phyloP scores from a whole-genome alignment of 306 rosid species.

The Comarum palustre region DNA sequence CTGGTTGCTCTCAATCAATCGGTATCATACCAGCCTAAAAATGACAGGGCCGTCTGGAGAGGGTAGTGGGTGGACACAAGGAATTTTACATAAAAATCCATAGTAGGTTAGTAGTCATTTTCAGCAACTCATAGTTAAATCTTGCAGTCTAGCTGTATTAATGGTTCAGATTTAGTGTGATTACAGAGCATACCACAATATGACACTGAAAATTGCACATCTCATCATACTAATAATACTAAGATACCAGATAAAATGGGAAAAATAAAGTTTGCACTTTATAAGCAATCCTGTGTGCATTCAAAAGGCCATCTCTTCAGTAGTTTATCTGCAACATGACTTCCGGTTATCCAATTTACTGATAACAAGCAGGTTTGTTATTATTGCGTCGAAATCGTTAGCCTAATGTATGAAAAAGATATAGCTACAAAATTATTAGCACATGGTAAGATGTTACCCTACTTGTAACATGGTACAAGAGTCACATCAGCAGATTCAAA shows the following conservation, averaged over 20 bases:
- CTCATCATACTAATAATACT: neutral
- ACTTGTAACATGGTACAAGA: constrained; percentile 14
- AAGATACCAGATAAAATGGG: neutral
- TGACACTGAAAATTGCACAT: neutral
- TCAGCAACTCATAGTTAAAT: neutral
- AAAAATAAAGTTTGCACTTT: neutral
- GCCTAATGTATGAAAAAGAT: neutral
- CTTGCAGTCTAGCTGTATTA: neutral
- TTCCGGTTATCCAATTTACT: neutral
- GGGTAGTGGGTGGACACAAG: neutral
- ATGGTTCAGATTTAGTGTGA: neutral
- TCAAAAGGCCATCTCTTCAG: neutral
- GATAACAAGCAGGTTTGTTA: constrained; percentile 8
- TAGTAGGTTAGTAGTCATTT: neutral
- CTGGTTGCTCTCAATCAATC: constrained; percentile 22
- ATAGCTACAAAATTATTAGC: constrained; percentile 19
- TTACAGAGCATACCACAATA: neutral
- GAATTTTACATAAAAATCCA: neutral
- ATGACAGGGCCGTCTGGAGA: neutral
- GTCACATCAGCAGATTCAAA: neutral
- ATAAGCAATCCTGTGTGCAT: neutral
- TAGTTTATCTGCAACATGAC: neutral
- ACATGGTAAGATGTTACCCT: constrained; percentile 7
- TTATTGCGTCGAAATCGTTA: constrained; percentile 13
- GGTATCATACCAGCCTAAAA: constrained; percentile 4